Conservation (phyloP, 352 stramenopile genomes). For the Globisporangium cylindrosporum region DNA sequence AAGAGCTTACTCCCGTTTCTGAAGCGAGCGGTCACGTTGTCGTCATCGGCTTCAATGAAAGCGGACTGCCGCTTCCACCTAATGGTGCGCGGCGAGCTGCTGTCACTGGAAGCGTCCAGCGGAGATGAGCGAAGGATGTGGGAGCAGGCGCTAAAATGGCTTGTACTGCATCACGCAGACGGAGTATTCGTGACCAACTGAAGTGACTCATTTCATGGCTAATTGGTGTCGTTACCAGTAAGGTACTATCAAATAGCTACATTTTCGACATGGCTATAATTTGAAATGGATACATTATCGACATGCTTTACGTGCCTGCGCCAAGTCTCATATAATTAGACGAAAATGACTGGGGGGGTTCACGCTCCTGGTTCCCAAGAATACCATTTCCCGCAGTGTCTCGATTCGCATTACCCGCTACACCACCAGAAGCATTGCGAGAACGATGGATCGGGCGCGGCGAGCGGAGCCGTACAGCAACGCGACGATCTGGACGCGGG, state of each 20-base stretch:
- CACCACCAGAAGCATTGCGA: not conserved
- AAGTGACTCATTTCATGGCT: not conserved
- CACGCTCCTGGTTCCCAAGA: not conserved
- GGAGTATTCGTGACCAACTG: slow-evolving; percentile 5
- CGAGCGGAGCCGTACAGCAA: slow-evolving; percentile 77
- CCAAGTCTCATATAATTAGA: slow-evolving; percentile 4
- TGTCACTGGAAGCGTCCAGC: slow-evolving; percentile 33
- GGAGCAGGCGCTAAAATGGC: slow-evolving; percentile 43
- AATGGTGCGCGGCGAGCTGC: slow-evolving; percentile 36
- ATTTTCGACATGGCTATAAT: not conserved
- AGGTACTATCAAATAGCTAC: not conserved
- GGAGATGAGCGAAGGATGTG: slow-evolving; percentile 29
- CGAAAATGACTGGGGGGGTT: too few species aligned
- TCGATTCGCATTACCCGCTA: not conserved
- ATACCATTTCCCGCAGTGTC: not conserved
- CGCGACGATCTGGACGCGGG: slow-evolving; percentile 71
- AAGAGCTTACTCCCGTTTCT: not conserved
- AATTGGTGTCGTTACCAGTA: not conserved
- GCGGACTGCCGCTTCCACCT: slow-evolving; percentile 27
- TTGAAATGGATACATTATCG: not conserved
- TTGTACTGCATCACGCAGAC: slow-evolving; percentile 21
- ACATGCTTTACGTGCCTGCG: not conserved
- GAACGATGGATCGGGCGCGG: slow-evolving; percentile 59
- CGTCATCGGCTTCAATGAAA: slow-evolving; percentile 7
- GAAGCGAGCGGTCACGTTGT: slow-evolving; percentile 17